Evolutionary conservation across 495 filamentous ascomycete genomes (phyloP).

Genomic region (Xylona heveae): DNA sequence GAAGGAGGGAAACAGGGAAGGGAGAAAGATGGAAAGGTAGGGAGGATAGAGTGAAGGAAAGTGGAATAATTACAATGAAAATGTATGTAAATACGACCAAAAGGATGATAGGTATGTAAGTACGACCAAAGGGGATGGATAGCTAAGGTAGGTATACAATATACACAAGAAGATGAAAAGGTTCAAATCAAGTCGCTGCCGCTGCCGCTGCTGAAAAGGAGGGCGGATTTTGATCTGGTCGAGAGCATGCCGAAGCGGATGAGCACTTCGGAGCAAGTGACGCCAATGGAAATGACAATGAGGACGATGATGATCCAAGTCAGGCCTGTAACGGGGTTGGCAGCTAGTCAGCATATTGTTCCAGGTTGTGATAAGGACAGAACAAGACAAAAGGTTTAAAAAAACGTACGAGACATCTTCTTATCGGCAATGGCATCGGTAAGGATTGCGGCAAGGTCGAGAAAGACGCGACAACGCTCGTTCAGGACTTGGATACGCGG

Average conservation of each 20-base stretch:
- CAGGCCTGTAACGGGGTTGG: conserved; percentile 25
- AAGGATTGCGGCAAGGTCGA: conserved; percentile 90
- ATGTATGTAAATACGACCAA: too few species aligned
- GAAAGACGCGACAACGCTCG: conserved; percentile 87
- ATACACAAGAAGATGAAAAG: too few species aligned
- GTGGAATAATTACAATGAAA: neutral
- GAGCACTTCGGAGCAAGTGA: conserved; percentile 77
- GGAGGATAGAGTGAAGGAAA: neutral
- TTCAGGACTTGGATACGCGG: conserved; percentile 87
- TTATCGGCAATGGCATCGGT: conserved; percentile 80
- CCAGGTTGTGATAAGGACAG: neutral
- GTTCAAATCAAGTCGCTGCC: too few species aligned
- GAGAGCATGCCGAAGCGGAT: conserved; percentile 62
- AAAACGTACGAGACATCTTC: conserved; percentile 53
- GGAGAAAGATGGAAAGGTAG: neutral
- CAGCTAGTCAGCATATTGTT: neutral
- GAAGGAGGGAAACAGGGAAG: neutral
- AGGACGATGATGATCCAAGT: conserved; percentile 98
- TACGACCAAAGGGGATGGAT: too few species aligned
- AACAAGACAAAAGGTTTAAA: neutral
- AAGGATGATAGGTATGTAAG: neutral
- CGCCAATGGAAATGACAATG: conserved; percentile 72
- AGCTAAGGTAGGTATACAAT: too few species aligned
- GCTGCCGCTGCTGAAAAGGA: too few species aligned
- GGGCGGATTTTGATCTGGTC: neutral